Evolutionary conservation across 2,329 filamentous ascomycete genomes (phyloP).

Genomic region (Dactylella cylindrospora): DNA sequence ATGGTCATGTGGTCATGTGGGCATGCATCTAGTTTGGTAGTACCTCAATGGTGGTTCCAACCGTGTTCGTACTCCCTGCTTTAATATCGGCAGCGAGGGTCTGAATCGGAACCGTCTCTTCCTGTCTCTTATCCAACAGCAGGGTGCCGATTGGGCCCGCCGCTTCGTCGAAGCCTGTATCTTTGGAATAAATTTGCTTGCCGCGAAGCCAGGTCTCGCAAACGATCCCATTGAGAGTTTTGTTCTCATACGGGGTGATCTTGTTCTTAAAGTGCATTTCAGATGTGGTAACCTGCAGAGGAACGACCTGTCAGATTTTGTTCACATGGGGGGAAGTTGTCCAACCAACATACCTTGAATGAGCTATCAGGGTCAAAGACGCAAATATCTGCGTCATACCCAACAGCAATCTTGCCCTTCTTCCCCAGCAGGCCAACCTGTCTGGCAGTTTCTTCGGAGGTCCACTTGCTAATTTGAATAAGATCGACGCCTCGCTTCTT

Average conservation of each 20-base stretch:
- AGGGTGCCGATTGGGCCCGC: constrained; percentile 56
- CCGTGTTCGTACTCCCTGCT: constrained; percentile 2
- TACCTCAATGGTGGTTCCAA: constrained; percentile 10
- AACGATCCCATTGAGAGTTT: constrained; percentile 74
- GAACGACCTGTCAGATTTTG: too few species aligned
- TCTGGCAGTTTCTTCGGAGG: constrained; percentile 78
- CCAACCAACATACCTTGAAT: constrained; percentile 74
- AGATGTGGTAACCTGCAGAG: constrained; percentile 56
- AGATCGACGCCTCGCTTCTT: constrained; percentile 64
- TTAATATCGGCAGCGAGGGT: constrained; percentile 7
- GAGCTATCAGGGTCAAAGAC: constrained; percentile 83
- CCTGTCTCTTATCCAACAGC: constrained; percentile 55
- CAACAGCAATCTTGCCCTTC: constrained; percentile 78
- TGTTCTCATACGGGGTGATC: constrained; percentile 85
- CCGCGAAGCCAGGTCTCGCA: constrained; percentile 84
- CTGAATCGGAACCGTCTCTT: constrained; percentile 29
- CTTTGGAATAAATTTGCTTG: constrained; percentile 67
- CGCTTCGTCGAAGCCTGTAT: constrained; percentile 64
- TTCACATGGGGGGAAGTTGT: too few species aligned
- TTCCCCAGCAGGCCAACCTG: constrained; percentile 80
- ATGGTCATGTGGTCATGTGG: too few species aligned
- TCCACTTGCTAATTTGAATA: constrained; percentile 80
- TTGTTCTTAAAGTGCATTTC: constrained; percentile 96
- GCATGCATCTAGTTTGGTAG: constrained; percentile 19
- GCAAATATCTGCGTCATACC: constrained; percentile 86